Evolutionary conservation across 345 rosid species (phyloP).

Genomic region (Camelina neglecta): DNA sequence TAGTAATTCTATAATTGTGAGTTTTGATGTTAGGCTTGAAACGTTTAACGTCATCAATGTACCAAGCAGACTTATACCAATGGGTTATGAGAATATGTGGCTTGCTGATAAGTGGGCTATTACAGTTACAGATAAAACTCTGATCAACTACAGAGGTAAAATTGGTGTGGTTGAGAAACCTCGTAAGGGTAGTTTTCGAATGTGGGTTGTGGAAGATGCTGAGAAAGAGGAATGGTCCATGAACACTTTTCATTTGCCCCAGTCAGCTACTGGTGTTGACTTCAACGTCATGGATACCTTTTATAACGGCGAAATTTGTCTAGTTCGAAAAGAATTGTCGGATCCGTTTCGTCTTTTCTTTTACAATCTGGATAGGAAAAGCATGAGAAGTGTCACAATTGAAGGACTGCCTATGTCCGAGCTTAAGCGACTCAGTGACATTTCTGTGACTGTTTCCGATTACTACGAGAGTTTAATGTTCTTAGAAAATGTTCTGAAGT

Average conservation of each 20-base stretch:
- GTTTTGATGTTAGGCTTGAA: conserved; percentile 27
- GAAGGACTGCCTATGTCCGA: neutral
- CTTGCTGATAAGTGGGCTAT: neutral
- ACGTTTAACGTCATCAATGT: conserved; percentile 9
- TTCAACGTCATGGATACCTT: neutral
- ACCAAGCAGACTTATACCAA: neutral
- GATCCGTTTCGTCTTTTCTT: conserved; percentile 15
- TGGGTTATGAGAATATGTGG: neutral
- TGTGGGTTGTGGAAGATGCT: conserved; percentile 14
- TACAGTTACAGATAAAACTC: neutral
- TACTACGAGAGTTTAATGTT: conserved; percentile 12
- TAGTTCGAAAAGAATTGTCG: neutral
- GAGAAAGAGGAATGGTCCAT: conserved; percentile 10
- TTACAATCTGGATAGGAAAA: conserved; percentile 14
- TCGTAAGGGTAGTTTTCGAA: conserved; percentile 6
- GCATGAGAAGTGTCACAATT: neutral
- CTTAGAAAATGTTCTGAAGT: neutral
- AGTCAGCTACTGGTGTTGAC: neutral
- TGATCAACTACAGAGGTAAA: conserved; percentile 18
- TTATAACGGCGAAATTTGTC: conserved; percentile 13
- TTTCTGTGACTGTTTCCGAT: conserved; percentile 20
- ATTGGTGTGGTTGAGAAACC: conserved; percentile 31
- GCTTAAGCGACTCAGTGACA: neutral
- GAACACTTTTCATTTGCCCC: neutral
- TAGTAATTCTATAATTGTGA: neutral